Evolutionary conservation across 2,329 filamentous ascomycete species (phyloP), one percentile per base, ranked within the genome.

Genomic region (Colletotrichum tabaci): DNA sequence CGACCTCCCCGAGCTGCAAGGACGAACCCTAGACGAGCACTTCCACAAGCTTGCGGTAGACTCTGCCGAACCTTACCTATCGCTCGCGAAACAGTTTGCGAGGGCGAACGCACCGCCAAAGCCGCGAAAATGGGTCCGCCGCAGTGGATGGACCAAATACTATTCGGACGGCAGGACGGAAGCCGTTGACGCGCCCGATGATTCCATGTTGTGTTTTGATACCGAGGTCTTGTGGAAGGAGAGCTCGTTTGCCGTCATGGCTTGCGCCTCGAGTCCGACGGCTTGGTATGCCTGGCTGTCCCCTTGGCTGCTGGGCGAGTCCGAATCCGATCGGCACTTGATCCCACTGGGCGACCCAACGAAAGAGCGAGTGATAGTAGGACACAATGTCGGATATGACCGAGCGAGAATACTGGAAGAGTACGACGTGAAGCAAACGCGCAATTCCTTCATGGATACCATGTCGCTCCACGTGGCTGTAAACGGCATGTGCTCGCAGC

Each of bases 251-350:
- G 95, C 97, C 0, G 94, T 98, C 68, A 98, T 99, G 94, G 96
- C 97, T 26, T 98, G 96, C 79, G 96, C 97, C 16, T 93, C 92
- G 21, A 95, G 95, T 75, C 92, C 94, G 0, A 95, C 91, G 3
- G 92, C 95, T 40, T 99, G 97, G 97, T 99, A 99, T 83, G 94
- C 92, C 0, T 99, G 96, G 96, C 82, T 99, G 64, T 99, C 96
- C 15, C 96, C 96, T 0, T 99, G 96, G 96, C 84, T 99, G 46
- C 83, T 99, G 21, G 93, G 91, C 40, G 94, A 98, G 84, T 92
- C 94, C 1, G 85, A 93, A 46, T 90, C 90, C 42, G 88, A 94
- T 77, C 89, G 90, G 58, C 96, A 99, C 72, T 84, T 99, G 15
- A 92, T 99, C 60, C 95, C 97, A 0, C 83, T 99, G 8, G 97